Conservation (phyloP, 2,329 filamentous ascomycete species). For the Geosmithia flava region DNA sequence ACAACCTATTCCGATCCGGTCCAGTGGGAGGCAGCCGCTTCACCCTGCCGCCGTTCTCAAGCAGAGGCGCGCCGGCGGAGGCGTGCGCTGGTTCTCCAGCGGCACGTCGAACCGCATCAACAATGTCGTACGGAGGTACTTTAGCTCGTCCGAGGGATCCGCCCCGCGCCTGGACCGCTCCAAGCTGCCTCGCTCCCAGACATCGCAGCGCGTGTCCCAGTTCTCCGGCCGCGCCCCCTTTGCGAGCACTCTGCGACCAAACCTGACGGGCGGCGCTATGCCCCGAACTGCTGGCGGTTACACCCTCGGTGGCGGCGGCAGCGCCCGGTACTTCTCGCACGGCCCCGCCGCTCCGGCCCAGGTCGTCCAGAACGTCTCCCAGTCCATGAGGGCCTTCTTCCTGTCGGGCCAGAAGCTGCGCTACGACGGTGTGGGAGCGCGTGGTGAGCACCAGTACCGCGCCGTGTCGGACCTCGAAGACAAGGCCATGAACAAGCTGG, state of each 20-base stretch:
- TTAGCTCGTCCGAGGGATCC: constrained; percentile 25
- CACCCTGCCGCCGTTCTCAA: constrained; percentile 40
- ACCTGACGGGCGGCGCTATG: constrained; percentile 77
- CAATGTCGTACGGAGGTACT: constrained; percentile 35
- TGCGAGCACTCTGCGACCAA: constrained; percentile 77
- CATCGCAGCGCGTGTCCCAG: constrained; percentile 39
- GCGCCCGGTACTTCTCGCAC: constrained; percentile 83
- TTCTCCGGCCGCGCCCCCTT: constrained; percentile 73
- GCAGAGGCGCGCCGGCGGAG: constrained; percentile 25
- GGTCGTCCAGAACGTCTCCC: constrained; percentile 89
- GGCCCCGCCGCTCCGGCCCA: constrained; percentile 74
- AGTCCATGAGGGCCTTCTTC: constrained; percentile 83
- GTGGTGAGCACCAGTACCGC: constrained; percentile 70
- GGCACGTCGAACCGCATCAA: constrained; percentile 27
- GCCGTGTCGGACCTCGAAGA: constrained; percentile 64
- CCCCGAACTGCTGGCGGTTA: constrained; percentile 88
- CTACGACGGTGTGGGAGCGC: constrained; percentile 65
- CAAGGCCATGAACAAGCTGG: constrained; percentile 56
- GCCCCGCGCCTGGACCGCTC: constrained; percentile 30
- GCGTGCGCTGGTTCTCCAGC: constrained; percentile 35
- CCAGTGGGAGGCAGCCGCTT: constrained; percentile 31
- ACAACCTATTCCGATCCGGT: constrained; percentile 31
- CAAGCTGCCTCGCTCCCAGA: constrained; percentile 35
- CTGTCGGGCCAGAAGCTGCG: constrained; percentile 81
- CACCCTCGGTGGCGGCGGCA: constrained; percentile 43